Percentiles rank a stretch among this genome's conserved stretches.
phyloP scores from a whole-genome alignment of 805 yeast genomes.

The Wickerhamiella domercqiae region DNA sequence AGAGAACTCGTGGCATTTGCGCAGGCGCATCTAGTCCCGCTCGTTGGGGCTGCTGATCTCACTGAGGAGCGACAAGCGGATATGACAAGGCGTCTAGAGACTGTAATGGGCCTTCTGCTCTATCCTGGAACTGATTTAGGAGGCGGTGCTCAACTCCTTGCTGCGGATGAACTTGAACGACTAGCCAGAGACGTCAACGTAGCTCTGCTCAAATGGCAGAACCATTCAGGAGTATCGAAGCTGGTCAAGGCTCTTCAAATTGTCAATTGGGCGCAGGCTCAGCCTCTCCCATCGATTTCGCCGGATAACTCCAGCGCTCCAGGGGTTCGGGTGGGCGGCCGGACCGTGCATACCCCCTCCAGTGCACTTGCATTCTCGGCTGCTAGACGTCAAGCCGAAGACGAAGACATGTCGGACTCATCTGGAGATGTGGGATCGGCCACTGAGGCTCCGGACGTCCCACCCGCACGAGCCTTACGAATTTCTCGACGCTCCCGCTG shows the following conservation, averaged over 20 bases:
- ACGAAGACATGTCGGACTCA: no score
- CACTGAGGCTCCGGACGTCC: no score
- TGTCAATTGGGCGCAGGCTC: not conserved
- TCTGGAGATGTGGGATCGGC: no score
- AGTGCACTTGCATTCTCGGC: no score
- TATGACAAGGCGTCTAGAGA: conserved; percentile 58
- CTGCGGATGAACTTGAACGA: conserved; percentile 43
- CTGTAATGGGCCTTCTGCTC: conserved; percentile 70
- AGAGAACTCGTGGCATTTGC: conserved; percentile 24
- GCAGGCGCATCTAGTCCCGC: conserved; percentile 30
- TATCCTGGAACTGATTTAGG: conserved; percentile 26
- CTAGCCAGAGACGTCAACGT: conserved; percentile 60
- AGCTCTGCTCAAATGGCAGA: conserved; percentile 31
- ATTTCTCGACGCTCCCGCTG: no score
- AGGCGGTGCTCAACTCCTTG: conserved; percentile 37
- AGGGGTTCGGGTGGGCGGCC: not conserved
- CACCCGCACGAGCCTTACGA: no score
- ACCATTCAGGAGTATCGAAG: not conserved
- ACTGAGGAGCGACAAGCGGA: conserved; percentile 12
- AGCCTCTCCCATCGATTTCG: not conserved
- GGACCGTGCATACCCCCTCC: no score
- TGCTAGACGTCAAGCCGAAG: no score
- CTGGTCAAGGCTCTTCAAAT: not conserved
- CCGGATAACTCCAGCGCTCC: not conserved
- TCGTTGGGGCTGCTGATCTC: conserved; percentile 1